A percentile compares a stretch with the other conserved stretches of the same genome.
phyloP scores from a whole-genome alignment of 2,329 filamentous ascomycete genomes.

The Fusarium miscanthi region DNA sequence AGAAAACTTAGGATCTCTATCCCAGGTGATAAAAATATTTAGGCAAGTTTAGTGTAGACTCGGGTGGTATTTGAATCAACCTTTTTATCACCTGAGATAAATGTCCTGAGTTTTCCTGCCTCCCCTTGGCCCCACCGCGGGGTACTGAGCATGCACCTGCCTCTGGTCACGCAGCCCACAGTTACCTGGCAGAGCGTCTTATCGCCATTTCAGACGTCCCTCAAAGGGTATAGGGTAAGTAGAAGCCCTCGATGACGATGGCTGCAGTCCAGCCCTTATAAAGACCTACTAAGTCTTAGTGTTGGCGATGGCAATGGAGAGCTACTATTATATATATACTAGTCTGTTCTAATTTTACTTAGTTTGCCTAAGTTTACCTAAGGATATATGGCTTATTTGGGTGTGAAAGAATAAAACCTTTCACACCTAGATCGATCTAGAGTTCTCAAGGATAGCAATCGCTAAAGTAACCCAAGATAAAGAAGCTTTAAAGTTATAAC shows the following conservation, averaged over 20 bases:
- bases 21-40: background rate
- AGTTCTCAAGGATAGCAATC: slow-evolving; percentile 5
- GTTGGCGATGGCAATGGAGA: too few relatives aligned
- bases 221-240: slow-evolving; percentile 1
- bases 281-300: too few relatives aligned
- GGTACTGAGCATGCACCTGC: slow-evolving; percentile 23
- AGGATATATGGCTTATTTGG: too few relatives aligned
- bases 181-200: slow-evolving; percentile 5
- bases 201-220: background rate
- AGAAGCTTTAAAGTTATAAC: slow-evolving; percentile 15
- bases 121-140: slow-evolving; percentile 41
- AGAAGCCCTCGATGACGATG: too few relatives aligned
- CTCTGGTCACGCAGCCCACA: background rate
- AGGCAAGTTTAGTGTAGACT: background rate
- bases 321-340: too few relatives aligned
- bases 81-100: background rate
- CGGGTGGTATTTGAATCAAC: fast-evolving
- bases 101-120: background rate
- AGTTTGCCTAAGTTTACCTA: too few relatives aligned
- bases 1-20: background rate
- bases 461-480: background rate
- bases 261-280: too few relatives aligned
- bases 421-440: background rate
- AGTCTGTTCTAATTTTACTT: too few relatives aligned
- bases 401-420: too few relatives aligned